Evolutionary conservation across 2,329 filamentous ascomycete genomes (phyloP), one percentile per base, ranked within the genome.

Genomic region (Stemphylium beticola): DNA sequence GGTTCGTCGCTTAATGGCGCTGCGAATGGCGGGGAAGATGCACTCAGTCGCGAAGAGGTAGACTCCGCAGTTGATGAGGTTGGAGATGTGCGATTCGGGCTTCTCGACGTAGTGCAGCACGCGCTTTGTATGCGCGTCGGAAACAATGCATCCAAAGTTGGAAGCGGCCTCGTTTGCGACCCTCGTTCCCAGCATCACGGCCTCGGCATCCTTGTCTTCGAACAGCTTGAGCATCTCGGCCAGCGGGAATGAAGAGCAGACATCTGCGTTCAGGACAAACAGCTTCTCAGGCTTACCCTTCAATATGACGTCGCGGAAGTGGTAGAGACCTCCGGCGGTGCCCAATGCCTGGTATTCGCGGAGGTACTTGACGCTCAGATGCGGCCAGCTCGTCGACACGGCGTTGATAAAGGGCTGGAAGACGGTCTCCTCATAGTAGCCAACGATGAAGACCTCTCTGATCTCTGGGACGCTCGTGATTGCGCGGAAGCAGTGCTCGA

Each of bases 101-200:
- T 98, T 98, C 85, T 98, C 95, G 75, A 99, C 95, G 79, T 99
- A 98, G 81, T 99, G 95, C 57, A 98, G 87, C 40, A 99, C 95
- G 64, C 93, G 92, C 76, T 93, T 93, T 62, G 91, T 96, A 79
- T 97, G 92, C 38, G 89, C 82, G 77, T 99, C 95, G 51, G 91
- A 95, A 53, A 98, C 95, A 72, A 98, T 96, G 83, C 95, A 99
- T 60, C 95, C 95, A 75, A 98, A 99, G 83, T 98, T 98, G 69
- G 86, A 90, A 29, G 95, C 93, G 17, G 93, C 90, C 53, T 98
- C 93, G 72, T 96, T 91, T 73, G 87, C 87, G 54, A 98, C 92
- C 50, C 92, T 85, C 36, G 95, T 99, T 49, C 95, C 95, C 61
- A 99, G 82, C 75, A 99, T 97, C 65, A 98, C 90, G 29, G 95